Evolutionary conservation across 1,139 yeast genomes (phyloP).

Genomic region (Fermentozyma sake): DNA sequence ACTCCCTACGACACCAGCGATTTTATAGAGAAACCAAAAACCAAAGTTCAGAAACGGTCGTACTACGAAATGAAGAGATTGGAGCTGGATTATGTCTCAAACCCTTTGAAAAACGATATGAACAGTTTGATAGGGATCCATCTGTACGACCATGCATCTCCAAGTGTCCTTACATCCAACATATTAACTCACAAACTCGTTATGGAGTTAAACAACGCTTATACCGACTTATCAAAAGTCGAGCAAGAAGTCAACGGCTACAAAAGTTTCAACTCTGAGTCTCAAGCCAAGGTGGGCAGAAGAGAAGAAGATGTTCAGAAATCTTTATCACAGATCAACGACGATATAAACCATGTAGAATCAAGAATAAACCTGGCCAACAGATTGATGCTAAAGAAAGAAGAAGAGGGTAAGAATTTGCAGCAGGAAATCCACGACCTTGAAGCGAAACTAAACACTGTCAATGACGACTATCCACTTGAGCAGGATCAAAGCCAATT

Average conservation of each 20-base stretch:
- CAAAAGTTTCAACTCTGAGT: conserved; percentile 19
- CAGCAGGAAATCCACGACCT: conserved; percentile 17
- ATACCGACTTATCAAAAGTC: conserved; percentile 20
- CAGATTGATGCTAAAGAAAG: conserved; percentile 31
- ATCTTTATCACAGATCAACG: conserved; percentile 21
- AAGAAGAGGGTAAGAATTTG: conserved; percentile 27
- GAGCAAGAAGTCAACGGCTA: conserved; percentile 26
- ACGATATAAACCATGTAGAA: conserved; percentile 36
- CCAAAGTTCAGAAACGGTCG: conserved; percentile 21
- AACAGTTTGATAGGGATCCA: conserved; percentile 55
- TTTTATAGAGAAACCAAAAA: conserved; percentile 6
- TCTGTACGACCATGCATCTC: conserved; percentile 3
- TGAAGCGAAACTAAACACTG: conserved; percentile 17
- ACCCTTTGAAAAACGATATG: conserved; percentile 58
- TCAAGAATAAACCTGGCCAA: conserved; percentile 39
- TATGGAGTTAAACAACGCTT: conserved; percentile 32
- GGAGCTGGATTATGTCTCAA: conserved; percentile 63
- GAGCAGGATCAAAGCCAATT: conserved; percentile 15
- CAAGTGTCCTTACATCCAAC: conserved; percentile 14
- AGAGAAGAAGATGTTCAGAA: conserved; percentile 27
- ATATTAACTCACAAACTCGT: conserved; percentile 36
- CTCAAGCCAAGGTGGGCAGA: conserved; percentile 27
- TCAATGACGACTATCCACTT: conserved; percentile 13
- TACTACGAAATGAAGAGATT: conserved; percentile 65
- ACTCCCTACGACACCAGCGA: conserved; percentile 51